Percentiles rank a stretch among this genome's conserved stretches.
Evolutionary conservation across 2,329 filamentous ascomycete genomes (phyloP).

Genomic region (Apiospora hydei): DNA sequence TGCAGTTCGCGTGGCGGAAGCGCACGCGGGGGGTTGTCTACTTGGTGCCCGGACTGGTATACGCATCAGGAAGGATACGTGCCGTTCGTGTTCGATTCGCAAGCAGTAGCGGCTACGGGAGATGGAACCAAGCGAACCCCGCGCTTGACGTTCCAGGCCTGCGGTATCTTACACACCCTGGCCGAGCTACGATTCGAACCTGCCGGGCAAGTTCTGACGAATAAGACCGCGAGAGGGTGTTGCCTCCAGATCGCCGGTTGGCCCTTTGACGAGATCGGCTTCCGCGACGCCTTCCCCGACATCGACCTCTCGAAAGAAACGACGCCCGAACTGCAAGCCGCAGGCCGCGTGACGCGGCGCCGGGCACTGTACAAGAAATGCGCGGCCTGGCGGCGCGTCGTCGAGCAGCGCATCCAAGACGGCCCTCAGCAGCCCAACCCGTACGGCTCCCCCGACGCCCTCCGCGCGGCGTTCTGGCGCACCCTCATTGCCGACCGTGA

Average conservation of each 20-base stretch:
- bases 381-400: neutral
- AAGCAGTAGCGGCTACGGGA: neutral
- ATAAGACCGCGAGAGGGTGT: neutral
- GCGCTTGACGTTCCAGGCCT: neutral
- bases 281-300: neutral
- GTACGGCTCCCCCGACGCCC: slow-evolving; percentile 7
- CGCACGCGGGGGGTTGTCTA: neutral
- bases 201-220: neutral
- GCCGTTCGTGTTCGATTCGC: neutral
- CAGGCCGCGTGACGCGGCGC: neutral
- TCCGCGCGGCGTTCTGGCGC: slow-evolving; percentile 10
- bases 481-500: slow-evolving; percentile 10
- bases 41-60: slow-evolving; percentile 21
- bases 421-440: neutral
- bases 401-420: neutral
- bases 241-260: neutral
- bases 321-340: neutral
- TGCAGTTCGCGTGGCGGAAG: neutral
- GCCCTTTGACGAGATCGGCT: neutral
- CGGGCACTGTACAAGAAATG: slow-evolving; percentile 2
- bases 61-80: neutral
- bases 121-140: neutral
- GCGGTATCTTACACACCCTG: neutral
- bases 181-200: neutral
- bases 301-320: neutral